A percentile compares a stretch with the other conserved stretches of the same genome.
These are phyloP conservation scores for Saccharomyces kudriavzevii DNA, from an alignment of 805 yeast species.

Conservation along the genomic window DNA sequence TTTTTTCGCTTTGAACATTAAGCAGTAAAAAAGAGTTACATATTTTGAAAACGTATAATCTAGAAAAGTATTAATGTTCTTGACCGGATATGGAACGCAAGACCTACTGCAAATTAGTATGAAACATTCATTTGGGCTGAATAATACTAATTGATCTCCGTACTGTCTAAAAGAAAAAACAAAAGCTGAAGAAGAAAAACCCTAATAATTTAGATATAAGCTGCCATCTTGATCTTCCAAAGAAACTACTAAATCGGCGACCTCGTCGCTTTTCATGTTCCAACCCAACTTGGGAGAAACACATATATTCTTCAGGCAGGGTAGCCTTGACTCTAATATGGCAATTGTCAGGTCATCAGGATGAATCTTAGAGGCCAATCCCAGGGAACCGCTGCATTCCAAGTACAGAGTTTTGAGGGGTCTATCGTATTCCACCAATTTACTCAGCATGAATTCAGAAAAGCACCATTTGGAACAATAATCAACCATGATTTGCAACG, in stretches of 20 bases:
- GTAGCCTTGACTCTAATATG: constrained; percentile 67
- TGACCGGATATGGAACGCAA: background rate
- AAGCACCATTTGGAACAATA: constrained; percentile 50
- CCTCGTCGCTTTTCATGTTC: constrained; percentile 58
- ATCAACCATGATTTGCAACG: constrained; percentile 69
- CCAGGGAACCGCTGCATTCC: constrained; percentile 80
- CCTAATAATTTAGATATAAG: constrained; percentile 43
- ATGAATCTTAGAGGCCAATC: constrained; percentile 72
- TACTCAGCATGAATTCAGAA: constrained; percentile 37
- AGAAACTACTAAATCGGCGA: constrained; percentile 55
- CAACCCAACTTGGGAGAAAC: constrained; percentile 79
- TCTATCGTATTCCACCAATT: constrained; percentile 20
- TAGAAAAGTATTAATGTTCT: background rate
- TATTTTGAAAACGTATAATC: background rate
- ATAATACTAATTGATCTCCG: background rate
- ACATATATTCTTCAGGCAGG: constrained; percentile 52
- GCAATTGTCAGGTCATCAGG: constrained; percentile 88
- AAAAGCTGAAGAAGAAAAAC: background rate
- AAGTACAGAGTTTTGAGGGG: constrained; percentile 53
- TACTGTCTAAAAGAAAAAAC: background rate
- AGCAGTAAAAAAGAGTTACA: background rate
- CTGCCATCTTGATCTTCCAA: constrained; percentile 74
- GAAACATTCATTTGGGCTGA: background rate
- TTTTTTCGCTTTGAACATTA: background rate
- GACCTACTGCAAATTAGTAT: background rate